A percentile compares a stretch with the other conserved stretches of the same genome.
These are phyloP conservation scores for Haplographium delicatum DNA, from an alignment of 495 filamentous ascomycete species.

Conservation along the genomic window DNA sequence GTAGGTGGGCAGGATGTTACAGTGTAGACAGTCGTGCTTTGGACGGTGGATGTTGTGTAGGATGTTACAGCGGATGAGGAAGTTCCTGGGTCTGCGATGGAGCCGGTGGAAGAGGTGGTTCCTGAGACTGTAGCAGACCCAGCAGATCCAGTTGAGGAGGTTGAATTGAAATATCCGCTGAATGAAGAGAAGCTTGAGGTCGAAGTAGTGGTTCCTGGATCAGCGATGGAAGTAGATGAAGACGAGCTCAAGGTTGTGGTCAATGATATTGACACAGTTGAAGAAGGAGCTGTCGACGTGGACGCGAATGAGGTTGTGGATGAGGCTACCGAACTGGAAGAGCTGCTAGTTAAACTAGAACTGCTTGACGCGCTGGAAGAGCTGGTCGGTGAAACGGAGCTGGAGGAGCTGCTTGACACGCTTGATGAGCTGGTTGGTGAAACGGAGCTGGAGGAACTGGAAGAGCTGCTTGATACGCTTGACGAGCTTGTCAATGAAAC, in stretches of 20 bases:
- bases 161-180: neutral
- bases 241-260: neutral
- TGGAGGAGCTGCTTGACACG: constrained; percentile 1
- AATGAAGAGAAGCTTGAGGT: neutral
- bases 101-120: neutral
- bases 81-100: neutral
- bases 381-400: neutral
- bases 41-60: constrained; percentile 5
- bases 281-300: neutral
- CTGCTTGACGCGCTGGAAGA: neutral
- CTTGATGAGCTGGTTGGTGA: constrained; percentile 1
- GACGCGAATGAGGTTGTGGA: neutral
- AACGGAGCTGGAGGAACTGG: constrained; percentile 3
- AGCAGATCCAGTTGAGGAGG: neutral
- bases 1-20: constrained; percentile 47
- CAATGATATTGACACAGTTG: neutral
- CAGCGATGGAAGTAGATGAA: neutral
- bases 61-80: neutral
- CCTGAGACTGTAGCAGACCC: neutral
- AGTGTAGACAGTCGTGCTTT: constrained; percentile 10
- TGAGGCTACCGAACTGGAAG: neutral
- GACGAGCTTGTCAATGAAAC: neutral
- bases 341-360: neutral
- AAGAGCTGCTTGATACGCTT: neutral
- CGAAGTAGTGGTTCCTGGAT: neutral